Base-by-base conservation (phyloP, 75 land plant species). In the Sequoia sempervirens region DNA sequence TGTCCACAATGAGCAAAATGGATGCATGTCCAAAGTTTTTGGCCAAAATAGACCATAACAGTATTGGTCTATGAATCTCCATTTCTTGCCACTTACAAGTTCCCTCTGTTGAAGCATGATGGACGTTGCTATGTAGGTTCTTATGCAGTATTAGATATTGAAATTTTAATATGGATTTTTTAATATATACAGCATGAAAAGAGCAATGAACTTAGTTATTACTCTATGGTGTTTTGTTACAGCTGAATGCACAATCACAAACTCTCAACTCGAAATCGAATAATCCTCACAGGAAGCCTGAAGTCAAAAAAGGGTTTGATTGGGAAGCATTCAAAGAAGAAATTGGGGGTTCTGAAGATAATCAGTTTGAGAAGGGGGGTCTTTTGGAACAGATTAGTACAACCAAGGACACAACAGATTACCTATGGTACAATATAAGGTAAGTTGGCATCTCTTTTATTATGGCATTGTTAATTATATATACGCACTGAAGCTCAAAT, bases 341-440 rank as follows among this genome's bases (percentile, higher is more conserved):
- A 58, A 82, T 86, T 82, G 98, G 98, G 15, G 83, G 88, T 3
- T 92, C 91, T 91, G 92, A 84, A 32, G 52, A 82, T 80, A 81
- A 89, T 85, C 91, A 90, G 53, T 87, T 94, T 74, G 81, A 56
- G 23, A 82, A 46, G 45, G 82, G 56, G 70, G 93, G 90, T 47
- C 86, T 94, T 68, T 88, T 90, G 7, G 98, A 96, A 83, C 98
- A 96, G 45, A 90, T 96, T n/a, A 96, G 88, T 81, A 92, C 96
- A n/a, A 96, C 98, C 28, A 92, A 90, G 84, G 94, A 94, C 84
- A 64, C 90, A 18, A 92, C 96, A 13, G 98, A 96, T 83, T 96
- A 96, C 84, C 88, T 96, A 14, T 96, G 98, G 98, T 92, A 94
- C 79, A 89, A 88, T 43, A 89, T 89, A 76, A 92, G 96, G 97